These are phyloP conservation scores for Yamadazyma philogaea DNA, from an alignment of 805 yeast species.

Conservation along the genomic window DNA sequence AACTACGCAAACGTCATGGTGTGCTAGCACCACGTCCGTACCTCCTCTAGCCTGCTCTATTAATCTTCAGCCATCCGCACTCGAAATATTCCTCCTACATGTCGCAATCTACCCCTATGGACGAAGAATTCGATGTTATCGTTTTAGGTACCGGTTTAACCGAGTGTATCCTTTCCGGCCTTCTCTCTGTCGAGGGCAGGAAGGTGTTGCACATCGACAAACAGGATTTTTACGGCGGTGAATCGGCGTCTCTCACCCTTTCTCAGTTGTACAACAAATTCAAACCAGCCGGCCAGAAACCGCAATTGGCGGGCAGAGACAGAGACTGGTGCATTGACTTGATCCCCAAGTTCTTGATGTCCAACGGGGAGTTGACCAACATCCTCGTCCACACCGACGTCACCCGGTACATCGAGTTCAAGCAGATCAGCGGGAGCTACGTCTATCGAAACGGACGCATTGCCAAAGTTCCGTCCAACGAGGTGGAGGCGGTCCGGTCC, in stretches of 20 bases:
- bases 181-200: conserved; percentile 95
- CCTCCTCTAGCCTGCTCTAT: no score
- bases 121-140: conserved; percentile 94
- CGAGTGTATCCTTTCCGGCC: conserved; percentile 91
- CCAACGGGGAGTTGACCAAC: conserved; percentile 95
- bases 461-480: conserved; percentile 93
- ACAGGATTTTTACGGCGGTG: conserved; percentile 95
- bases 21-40: no score
- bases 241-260: conserved; percentile 79
- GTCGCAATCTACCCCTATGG: conserved; percentile 50
- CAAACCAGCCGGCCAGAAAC: conserved; percentile 69
- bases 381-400: conserved; percentile 94
- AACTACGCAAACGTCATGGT: no score
- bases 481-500: conserved; percentile 84
- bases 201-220: conserved; percentile 95
- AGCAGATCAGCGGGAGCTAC: conserved; percentile 93
- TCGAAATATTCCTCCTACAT: not conserved
- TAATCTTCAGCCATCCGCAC: not conserved
- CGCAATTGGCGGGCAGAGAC: conserved; percentile 80
- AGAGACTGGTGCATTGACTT: conserved; percentile 98
- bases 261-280: conserved; percentile 72
- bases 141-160: conserved; percentile 95
- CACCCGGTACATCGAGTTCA: conserved; percentile 92
- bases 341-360: conserved; percentile 96
- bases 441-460: conserved; percentile 88